Percentiles rank a stretch among this genome's conserved stretches.
phyloP scores from a whole-genome alignment of 495 filamentous ascomycete genomes.

The Melanomma pulvis-pyrius region DNA sequence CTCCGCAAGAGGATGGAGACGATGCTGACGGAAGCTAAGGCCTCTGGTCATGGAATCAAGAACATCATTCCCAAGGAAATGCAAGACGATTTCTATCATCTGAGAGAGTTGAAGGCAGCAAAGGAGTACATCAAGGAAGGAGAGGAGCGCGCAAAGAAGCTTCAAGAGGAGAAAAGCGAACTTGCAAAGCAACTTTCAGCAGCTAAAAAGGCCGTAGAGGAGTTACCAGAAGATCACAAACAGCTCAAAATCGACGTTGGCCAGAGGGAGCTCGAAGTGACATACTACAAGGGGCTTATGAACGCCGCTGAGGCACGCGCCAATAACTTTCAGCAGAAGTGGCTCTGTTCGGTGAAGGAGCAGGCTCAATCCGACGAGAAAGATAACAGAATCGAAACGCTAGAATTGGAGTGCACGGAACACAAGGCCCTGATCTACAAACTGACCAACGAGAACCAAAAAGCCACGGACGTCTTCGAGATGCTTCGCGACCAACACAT shows the following conservation, averaged over 20 bases:
- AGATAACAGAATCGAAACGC: background rate
- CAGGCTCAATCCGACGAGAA: background rate
- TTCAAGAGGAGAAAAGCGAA: background rate
- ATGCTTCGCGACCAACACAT: background rate
- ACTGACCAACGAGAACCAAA: conserved; percentile 3
- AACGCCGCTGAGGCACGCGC: background rate
- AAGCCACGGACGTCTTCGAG: background rate
- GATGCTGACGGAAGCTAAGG: background rate
- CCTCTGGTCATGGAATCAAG: background rate
- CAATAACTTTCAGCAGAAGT: background rate
- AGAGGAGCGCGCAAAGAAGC: conserved; percentile 10
- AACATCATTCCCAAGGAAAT: conserved; percentile 13
- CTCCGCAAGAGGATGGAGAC: background rate
- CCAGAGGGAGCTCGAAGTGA: background rate
- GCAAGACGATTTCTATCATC: conserved; percentile 6
- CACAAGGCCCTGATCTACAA: background rate
- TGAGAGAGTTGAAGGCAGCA: background rate
- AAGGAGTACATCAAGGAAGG: conserved; percentile 10
- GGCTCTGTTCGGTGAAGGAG: background rate
- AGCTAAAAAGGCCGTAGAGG: conserved; percentile 5
- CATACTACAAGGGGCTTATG: conserved; percentile 7
- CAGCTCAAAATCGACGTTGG: background rate
- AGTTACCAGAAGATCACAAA: conserved; percentile 7
- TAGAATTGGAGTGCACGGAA: background rate
- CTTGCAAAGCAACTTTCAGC: conserved; percentile 2